Base-by-base conservation (phyloP, 2,329 filamentous ascomycete species). In the Stagonosporopsis chrysanthemi region DNA sequence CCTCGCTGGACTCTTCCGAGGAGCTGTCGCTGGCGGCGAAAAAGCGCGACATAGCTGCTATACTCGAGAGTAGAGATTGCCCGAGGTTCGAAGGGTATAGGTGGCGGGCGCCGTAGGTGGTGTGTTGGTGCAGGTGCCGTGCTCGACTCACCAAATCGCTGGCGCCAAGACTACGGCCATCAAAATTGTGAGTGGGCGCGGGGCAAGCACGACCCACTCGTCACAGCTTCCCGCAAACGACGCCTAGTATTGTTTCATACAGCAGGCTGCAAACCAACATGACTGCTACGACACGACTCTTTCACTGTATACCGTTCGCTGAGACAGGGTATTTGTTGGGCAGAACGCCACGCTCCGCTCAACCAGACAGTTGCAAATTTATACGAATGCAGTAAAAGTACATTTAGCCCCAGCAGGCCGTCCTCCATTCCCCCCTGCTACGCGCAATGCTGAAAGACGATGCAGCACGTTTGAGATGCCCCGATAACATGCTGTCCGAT, bases 11-110 rank as follows among this genome's bases (percentile, higher is more conserved):
- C 85, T 91, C 93, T 81, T 97, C 93, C 84, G 88, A 91, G 75
- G 94, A 97, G 87, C 93, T 97, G 81, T 96, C 93, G 83, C 89
- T 90, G 78, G 90, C 90, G 80, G 92, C 90, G 86, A 98, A 98
- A 82, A 98, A 99, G 83, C 92, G 90, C 86, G 95, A 98, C 73
- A 65, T 75, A 64, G 60, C 68, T 67, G 62, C 63, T 55, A 65
- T 63, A 59, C 60, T 67, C 61, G 65, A 61, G 63, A 64, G 66
- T 63, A 61, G 45, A 56, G 47, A 29, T 61, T 66, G 64, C 66
- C 68, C 53, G 66, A 65, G 63, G 67, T 59, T 56, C 56, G 51
- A 46, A 45, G 56, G 56, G 51, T 58, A 51, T 58, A 52, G 39
- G 56, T 64, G 62, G 67, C 61, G 55, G 62, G 55, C 63, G 61